Evolutionary conservation across 2,329 filamentous ascomycete genomes (phyloP).

Genomic region (Penicillium sp.): DNA sequence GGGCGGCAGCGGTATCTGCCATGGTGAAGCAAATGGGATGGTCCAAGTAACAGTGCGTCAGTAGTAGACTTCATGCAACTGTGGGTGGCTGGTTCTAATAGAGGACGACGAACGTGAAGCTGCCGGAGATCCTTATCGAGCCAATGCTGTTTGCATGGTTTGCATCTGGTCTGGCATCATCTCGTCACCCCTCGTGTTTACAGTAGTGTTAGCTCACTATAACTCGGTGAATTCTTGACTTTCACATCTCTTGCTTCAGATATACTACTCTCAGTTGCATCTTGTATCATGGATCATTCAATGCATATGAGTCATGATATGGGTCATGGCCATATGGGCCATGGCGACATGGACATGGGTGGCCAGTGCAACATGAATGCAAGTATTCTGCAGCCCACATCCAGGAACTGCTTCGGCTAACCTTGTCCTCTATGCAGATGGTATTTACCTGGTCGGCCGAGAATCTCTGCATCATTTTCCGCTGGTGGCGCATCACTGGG

Average conservation of each 20-base stretch:
- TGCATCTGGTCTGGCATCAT: constrained; percentile 23
- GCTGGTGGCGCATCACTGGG: constrained; percentile 77
- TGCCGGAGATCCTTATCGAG: constrained; percentile 20
- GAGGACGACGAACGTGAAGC: constrained; percentile 3
- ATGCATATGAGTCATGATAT: constrained; percentile 48
- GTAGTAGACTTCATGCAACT: not conserved
- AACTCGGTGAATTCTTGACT: not conserved
- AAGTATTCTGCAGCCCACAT: constrained; percentile 31
- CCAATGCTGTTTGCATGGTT: constrained; percentile 33
- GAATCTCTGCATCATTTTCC: constrained; percentile 95
- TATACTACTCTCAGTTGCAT: not conserved
- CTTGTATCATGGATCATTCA: constrained; percentile 34
- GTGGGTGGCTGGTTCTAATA: not conserved
- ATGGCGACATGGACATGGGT: constrained; percentile 55
- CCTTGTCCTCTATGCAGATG: constrained; percentile 59
- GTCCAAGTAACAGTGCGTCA: not conserved
- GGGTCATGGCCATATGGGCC: constrained; percentile 51
- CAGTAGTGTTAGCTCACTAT: not conserved
- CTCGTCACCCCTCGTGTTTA: constrained; percentile 11
- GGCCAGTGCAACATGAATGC: constrained; percentile 87
- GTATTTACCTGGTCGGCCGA: constrained; percentile 93
- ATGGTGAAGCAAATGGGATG: constrained; percentile 21
- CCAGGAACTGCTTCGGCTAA: not conserved
- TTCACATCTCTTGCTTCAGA: not conserved
- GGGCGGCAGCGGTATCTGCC: constrained; percentile 40